Conservation (phyloP, 164 flowering plant species). For the Chimonanthus praecox region DNA sequence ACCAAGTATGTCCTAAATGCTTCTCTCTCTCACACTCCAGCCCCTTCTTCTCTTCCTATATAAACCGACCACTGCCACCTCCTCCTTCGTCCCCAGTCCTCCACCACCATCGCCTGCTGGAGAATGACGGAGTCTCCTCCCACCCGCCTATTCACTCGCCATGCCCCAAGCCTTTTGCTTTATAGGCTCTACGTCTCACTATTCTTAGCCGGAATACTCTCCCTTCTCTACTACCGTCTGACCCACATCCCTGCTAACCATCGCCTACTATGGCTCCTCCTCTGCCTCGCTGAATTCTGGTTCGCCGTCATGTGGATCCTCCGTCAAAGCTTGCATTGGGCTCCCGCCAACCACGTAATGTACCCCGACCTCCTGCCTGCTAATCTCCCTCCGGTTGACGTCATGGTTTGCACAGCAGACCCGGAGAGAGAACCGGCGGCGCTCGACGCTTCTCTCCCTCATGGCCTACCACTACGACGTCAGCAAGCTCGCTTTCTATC, state of each 20-base stretch:
- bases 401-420: constrained; percentile 28
- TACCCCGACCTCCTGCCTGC: constrained; percentile 14
- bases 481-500: constrained; percentile 19
- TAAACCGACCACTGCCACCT: background rate
- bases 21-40: too few species aligned
- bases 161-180: constrained; percentile 12
- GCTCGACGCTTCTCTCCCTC: constrained; percentile 24
- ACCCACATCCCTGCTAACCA: constrained; percentile 14
- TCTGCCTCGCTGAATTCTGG: constrained; percentile 25
- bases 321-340: constrained; percentile 31
- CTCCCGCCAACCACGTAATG: constrained; percentile 19
- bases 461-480: constrained; percentile 26
- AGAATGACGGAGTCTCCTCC: background rate
- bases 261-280: constrained; percentile 14
- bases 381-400: constrained; percentile 20
- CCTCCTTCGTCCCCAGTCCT: too few species aligned
- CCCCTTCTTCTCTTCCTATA: too few species aligned
- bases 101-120: background rate
- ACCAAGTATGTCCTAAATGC: too few species aligned
- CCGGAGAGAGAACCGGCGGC: constrained; percentile 25
- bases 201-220: constrained; percentile 16
- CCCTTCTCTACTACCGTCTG: constrained; percentile 23
- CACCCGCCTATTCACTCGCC: constrained; percentile 16
- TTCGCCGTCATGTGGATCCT: constrained; percentile 22
- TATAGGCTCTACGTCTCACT: constrained; percentile 22